Conservation (phyloP, 352 stramenopile species). For the Globisporangium sylvaticum region DNA sequence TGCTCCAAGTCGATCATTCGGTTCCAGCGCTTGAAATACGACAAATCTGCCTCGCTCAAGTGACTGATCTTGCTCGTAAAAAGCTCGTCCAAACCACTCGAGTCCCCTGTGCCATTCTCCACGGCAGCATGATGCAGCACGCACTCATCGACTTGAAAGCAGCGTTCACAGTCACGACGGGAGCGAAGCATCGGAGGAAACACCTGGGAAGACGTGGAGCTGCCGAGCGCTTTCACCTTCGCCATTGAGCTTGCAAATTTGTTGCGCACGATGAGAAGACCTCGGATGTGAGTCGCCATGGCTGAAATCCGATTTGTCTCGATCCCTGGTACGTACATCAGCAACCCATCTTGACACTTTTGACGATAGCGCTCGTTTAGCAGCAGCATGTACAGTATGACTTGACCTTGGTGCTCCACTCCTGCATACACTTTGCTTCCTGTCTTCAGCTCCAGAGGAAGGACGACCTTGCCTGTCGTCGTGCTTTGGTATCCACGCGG, state of each 20-base stretch:
- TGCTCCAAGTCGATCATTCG: constrained; percentile 70
- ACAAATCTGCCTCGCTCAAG: constrained; percentile 42
- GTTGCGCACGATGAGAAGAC: constrained; percentile 70
- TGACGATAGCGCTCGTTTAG: constrained; percentile 75
- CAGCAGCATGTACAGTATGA: constrained; percentile 87
- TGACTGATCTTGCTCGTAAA: constrained; percentile 60
- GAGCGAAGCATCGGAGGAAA: constrained; percentile 74
- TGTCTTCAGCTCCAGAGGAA: constrained; percentile 87
- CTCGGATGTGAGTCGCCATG: constrained; percentile 50
- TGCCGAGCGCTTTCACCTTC: constrained; percentile 50
- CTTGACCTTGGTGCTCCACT: constrained; percentile 75
- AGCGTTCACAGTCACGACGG: constrained; percentile 63
- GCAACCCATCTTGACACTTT: constrained; percentile 49
- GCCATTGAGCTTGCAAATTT: constrained; percentile 59
- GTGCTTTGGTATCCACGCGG: neutral
- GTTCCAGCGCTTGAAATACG: constrained; percentile 77
- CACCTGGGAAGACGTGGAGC: constrained; percentile 38
- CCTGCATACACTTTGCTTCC: constrained; percentile 61
- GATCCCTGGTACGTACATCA: constrained; percentile 70
- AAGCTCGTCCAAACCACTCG: constrained; percentile 63
- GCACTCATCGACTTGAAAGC: constrained; percentile 83
- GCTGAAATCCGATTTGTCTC: constrained; percentile 66
- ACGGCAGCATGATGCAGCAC: constrained; percentile 79
- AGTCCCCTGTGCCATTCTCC: constrained; percentile 64
- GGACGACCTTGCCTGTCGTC: constrained; percentile 22